Evolutionary conservation across 768 basidiomycete species (phyloP).

Genomic region (Rickenella mellea): DNA sequence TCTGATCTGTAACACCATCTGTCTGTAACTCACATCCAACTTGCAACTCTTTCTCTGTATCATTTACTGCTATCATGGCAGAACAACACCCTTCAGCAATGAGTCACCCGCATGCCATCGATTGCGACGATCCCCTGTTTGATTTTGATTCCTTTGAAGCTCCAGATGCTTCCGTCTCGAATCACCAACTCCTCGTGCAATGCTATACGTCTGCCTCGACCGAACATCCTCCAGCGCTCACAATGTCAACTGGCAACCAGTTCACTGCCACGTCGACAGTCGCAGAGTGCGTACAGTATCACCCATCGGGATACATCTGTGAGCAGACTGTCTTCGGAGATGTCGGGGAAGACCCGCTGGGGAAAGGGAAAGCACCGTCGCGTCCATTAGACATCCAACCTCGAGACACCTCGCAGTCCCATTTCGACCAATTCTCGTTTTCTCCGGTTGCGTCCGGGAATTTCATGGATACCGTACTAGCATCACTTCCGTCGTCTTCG

Average conservation of each 20-base stretch:
- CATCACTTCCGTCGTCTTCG: conserved; percentile 14
- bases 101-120: conserved; percentile 32
- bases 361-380: conserved; percentile 49
- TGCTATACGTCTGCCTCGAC: background rate
- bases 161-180: no score
- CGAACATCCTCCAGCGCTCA: conserved; percentile 6
- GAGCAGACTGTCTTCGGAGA: background rate
- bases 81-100: conserved; percentile 17
- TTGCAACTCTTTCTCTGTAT: conserved; percentile 11
- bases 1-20: conserved; percentile 7
- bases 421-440: conserved; percentile 26
- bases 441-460: conserved; percentile 22
- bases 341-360: conserved; percentile 8
- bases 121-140: conserved; percentile 45
- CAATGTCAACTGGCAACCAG: conserved; percentile 13
- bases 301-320: background rate
- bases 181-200: conserved; percentile 4
- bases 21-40: conserved; percentile 5
- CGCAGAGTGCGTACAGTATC: background rate
- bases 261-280: background rate
- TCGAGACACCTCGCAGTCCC: conserved; percentile 19
- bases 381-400: conserved; percentile 41
- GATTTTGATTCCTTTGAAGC: conserved; percentile 40
- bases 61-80: conserved; percentile 12
- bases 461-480: conserved; percentile 15